phyloP scores from a whole-genome alignment of 192 early-diverging fungal species.

The Chytriomyces sp. region DNA sequence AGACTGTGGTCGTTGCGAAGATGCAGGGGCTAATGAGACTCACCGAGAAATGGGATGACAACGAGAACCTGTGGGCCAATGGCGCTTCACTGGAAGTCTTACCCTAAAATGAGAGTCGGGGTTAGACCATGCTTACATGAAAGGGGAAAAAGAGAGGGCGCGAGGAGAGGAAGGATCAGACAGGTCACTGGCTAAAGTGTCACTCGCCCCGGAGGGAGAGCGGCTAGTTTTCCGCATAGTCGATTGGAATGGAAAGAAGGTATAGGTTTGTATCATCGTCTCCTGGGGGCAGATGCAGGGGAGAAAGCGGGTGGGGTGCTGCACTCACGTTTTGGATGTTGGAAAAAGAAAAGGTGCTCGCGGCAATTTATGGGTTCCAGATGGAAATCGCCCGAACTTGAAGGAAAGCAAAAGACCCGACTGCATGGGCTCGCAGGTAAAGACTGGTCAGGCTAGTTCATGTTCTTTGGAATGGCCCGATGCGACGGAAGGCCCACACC shows the following conservation, averaged over 20 bases:
- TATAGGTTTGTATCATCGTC: conserved; percentile 12
- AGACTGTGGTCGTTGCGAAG: no score
- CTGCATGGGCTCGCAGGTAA: background rate
- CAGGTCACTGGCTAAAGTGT: conserved; percentile 33
- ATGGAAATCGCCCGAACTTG: background rate
- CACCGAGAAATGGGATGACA: no score
- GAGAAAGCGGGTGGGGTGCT: background rate
- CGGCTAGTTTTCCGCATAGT: conserved; percentile 28
- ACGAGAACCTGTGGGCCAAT: no score
- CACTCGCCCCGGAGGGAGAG: conserved; percentile 29
- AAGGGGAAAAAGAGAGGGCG: background rate
- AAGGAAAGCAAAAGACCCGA: background rate
- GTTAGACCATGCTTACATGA: background rate
- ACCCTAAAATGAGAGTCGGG: background rate
- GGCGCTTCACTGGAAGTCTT: background rate
- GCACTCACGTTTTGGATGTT: background rate
- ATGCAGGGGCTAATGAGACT: no score
- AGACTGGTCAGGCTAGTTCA: no score
- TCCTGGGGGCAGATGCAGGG: background rate
- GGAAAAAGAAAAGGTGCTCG: background rate
- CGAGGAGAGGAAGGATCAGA: conserved; percentile 19
- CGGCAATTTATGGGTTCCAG: background rate
- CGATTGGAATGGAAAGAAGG: conserved; percentile 32
- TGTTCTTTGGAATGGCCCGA: no score
- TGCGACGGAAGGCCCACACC: no score